Evolutionary conservation across 177 flowering plant genomes (phyloP), one percentile per base, ranked within the genome.

Genomic region (Vitis hybrid): DNA sequence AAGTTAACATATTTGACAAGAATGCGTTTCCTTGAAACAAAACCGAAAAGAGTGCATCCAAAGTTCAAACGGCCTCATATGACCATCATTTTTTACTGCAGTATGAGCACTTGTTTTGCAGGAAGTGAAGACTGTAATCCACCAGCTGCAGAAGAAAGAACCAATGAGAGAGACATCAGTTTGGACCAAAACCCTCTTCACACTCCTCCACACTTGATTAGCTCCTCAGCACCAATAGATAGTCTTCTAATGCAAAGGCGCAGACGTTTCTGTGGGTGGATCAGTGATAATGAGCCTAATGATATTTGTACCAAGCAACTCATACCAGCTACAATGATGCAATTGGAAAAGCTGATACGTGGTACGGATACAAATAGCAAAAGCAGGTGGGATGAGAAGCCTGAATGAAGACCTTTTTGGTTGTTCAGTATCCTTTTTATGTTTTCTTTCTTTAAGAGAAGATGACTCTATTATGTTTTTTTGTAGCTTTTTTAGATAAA

Each of bases 191-290:
- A 14, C 7, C 38, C 12, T 17, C 4, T 50, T 19, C 68, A 17
- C 11, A 19, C 44, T 1, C 67, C 53, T 12, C 1, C 11, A 44
- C 12, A 11, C 4, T 7, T 51, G 5, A 3, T 14, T 0, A 17
- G 15, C 62, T 15, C 68, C 9, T 24, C 19, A 18, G 60, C 49
- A 15, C 52, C 69, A 11, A 19, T 28, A 14, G 59, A 19, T 49
- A 11, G 17, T 57, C 59, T 24, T 53, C 47, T 22, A 67, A 20
- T 19, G 15, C 47, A 17, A 8, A 74, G 53, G 56, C 74, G 80
- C 3, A 79, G 22, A 64, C 78, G 75, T 15, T 83, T 73, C 64
- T 54, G 73, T 69, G 86, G 86, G 50, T 81, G 82, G 84, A 64
- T 81, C 33, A 38, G 56, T 62, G 63, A 51, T 20, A 62, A 60